Evolutionary conservation across 2,329 filamentous ascomycete species (phyloP).

Genomic region (Cephalotrichum gorgonifer): DNA sequence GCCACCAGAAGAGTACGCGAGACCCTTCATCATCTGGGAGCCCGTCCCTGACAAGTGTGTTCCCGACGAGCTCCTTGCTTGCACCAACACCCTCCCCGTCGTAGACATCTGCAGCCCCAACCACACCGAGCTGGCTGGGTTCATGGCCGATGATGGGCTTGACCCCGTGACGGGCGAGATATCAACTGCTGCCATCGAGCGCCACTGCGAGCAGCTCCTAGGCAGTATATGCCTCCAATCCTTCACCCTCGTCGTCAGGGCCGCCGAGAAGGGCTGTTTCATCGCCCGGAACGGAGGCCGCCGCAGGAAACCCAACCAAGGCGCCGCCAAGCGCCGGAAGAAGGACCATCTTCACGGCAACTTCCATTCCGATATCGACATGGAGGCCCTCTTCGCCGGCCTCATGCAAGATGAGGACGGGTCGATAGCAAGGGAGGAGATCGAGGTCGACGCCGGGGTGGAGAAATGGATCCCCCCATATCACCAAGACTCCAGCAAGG

Average conservation of each 20-base stretch:
- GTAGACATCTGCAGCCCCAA: constrained; percentile 68
- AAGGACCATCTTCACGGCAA: constrained; percentile 38
- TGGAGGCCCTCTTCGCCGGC: constrained; percentile 51
- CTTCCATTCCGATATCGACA: constrained; percentile 49
- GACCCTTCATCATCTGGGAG: constrained; percentile 84
- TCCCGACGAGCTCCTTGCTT: constrained; percentile 55
- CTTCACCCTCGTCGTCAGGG: constrained; percentile 58
- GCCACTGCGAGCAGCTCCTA: constrained; percentile 51
- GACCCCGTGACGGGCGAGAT: constrained; percentile 45
- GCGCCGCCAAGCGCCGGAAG: constrained; percentile 24
- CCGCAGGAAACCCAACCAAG: constrained; percentile 20
- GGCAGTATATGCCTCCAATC: constrained; percentile 54
- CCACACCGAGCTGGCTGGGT: constrained; percentile 74
- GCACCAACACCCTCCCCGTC: constrained; percentile 50
- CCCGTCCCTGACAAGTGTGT: constrained; percentile 84
- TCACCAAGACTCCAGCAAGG: constrained; percentile 41
- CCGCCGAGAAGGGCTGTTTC: constrained; percentile 63
- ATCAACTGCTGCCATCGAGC: constrained; percentile 41
- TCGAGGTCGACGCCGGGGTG: constrained; percentile 53
- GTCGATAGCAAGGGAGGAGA: constrained; percentile 43
- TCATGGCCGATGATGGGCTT: constrained; percentile 58
- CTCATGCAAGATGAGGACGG: constrained; percentile 44
- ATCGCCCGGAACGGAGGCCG: constrained; percentile 47
- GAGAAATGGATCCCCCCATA: constrained; percentile 73
- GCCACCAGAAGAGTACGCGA: constrained; percentile 25